Conservation (phyloP, 1,284 basidiomycete species). For the Cryptococcus depauperatus region DNA sequence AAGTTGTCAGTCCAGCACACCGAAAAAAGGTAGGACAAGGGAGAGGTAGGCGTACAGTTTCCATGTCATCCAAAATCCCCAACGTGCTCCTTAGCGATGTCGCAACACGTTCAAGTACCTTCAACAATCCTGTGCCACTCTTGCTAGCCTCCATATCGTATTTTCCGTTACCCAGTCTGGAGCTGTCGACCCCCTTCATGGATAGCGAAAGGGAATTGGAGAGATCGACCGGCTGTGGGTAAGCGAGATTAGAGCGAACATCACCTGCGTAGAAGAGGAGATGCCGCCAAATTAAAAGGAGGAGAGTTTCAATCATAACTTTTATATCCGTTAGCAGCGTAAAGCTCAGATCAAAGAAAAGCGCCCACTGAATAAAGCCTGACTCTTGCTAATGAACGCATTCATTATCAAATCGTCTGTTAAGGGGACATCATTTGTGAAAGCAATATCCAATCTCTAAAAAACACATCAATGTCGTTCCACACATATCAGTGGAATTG, state of each 20-base stretch:
- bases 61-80: slow-evolving; percentile 40
- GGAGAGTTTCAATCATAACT: slow-evolving; percentile 73
- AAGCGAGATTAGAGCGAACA: slow-evolving; percentile 21
- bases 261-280: slow-evolving; percentile 51
- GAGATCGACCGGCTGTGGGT: slow-evolving; percentile 31
- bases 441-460: slow-evolving; percentile 43
- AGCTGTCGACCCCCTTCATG: slow-evolving; percentile 3
- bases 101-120: slow-evolving; percentile 33
- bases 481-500: neutral
- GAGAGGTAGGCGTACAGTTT: slow-evolving; percentile 28
- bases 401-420: slow-evolving; percentile 54
- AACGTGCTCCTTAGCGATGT: slow-evolving; percentile 35
- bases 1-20: neutral
- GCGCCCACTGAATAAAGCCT: slow-evolving; percentile 22
- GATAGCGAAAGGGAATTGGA: slow-evolving; percentile 22
- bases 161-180: slow-evolving; percentile 2
- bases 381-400: slow-evolving; percentile 25
- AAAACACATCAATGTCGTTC: neutral
- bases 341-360: neutral
- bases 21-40: neutral
- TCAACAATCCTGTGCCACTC: slow-evolving; percentile 16
- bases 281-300: slow-evolving; percentile 75
- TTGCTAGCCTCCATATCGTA: slow-evolving; percentile 17
- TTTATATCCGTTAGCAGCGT: slow-evolving; percentile 1
- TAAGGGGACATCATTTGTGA: slow-evolving; percentile 57